phyloP scores from a whole-genome alignment of 257 asterid species.

The Salvia splendens region DNA sequence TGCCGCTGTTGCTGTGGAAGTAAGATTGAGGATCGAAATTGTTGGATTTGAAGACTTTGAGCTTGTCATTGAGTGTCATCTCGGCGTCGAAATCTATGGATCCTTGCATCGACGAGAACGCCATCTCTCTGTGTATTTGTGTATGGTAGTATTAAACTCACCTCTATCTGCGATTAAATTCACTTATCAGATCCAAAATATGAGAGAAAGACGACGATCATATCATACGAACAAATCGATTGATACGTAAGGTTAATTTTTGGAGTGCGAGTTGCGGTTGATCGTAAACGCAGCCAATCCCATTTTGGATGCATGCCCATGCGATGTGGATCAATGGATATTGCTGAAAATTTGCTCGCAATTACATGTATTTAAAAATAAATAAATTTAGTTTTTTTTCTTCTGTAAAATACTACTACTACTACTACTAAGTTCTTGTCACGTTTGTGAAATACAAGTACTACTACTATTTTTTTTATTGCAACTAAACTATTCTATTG shows the following conservation, averaged over 20 bases:
- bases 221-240: background rate
- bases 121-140: slow-evolving; percentile 31
- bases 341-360: too few relatives aligned
- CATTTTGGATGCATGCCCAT: too few relatives aligned
- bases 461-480: too few relatives aligned
- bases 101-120: slow-evolving; percentile 59
- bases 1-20: slow-evolving; percentile 56
- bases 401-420: too few relatives aligned
- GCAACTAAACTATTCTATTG: too few relatives aligned
- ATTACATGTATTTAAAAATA: too few relatives aligned
- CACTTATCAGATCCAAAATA: background rate
- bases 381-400: too few relatives aligned
- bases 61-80: slow-evolving; percentile 64
- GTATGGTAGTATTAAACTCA: background rate
- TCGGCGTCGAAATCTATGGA: slow-evolving; percentile 66
- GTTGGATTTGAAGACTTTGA: slow-evolving; percentile 69
- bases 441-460: too few relatives aligned
- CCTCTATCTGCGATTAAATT: background rate
- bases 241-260: background rate
- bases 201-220: background rate
- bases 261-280: background rate
- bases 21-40: slow-evolving; percentile 61
- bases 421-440: too few relatives aligned
- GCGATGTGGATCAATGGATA: too few relatives aligned
- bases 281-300: background rate